phyloP scores from a whole-genome alignment of 805 yeast genomes.

The Saccharomycopsis fodiens region DNA sequence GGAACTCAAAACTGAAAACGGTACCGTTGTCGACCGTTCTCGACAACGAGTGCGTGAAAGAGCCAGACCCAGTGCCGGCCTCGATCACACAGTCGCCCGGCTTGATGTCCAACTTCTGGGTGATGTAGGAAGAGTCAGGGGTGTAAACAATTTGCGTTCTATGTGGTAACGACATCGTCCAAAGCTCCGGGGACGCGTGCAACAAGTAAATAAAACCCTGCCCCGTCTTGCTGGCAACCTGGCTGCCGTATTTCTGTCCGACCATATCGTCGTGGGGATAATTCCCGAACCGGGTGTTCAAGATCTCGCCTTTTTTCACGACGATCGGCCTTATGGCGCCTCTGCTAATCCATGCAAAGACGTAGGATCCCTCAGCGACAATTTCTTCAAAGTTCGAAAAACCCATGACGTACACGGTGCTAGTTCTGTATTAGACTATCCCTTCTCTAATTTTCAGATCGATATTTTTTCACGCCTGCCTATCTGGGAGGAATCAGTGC shows the following conservation, averaged over 20 bases:
- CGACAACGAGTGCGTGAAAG: conserved; percentile 88
- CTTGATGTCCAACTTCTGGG: conserved; percentile 68
- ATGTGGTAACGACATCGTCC: conserved; percentile 96
- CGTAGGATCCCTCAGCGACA: conserved; percentile 84
- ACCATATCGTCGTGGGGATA: conserved; percentile 82
- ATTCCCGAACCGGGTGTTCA: conserved; percentile 85
- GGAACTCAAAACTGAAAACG: conserved; percentile 85
- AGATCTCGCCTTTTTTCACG: conserved; percentile 47
- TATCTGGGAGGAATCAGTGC: no score
- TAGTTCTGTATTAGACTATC: no score
- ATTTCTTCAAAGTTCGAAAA: conserved; percentile 53
- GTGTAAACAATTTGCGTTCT: conserved; percentile 97
- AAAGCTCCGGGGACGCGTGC: conserved; percentile 90
- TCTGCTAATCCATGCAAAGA: conserved; percentile 78
- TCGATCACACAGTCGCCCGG: conserved; percentile 80
- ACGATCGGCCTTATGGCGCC: conserved; percentile 69
- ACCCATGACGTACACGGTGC: no score
- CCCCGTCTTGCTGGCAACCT: conserved; percentile 57
- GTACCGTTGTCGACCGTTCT: conserved; percentile 61
- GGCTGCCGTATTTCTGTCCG: conserved; percentile 77
- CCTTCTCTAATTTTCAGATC: no score
- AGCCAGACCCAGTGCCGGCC: conserved; percentile 97
- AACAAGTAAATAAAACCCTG: conserved; percentile 79
- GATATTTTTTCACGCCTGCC: no score
- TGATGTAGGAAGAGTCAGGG: conserved; percentile 87